Evolutionary conservation across 164 flowering plant species (phyloP).

Genomic region (Macadamia tetraphylla): DNA sequence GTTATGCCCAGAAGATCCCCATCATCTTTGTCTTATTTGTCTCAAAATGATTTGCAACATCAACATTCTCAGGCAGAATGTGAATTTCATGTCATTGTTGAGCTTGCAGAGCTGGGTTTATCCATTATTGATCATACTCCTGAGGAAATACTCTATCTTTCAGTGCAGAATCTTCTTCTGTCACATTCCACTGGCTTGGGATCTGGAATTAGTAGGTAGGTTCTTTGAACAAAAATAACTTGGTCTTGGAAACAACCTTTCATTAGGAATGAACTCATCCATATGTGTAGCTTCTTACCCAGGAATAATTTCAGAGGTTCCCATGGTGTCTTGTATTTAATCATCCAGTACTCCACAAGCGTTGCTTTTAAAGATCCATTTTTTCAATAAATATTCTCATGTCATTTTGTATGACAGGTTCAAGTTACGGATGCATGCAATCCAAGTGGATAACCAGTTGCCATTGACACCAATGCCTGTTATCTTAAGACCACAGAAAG

Average conservation of each 20-base stretch:
- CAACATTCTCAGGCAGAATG: conserved; percentile 35
- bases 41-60: conserved; percentile 19
- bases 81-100: conserved; percentile 78
- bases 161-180: conserved; percentile 72
- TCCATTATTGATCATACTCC: conserved; percentile 97
- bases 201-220: conserved; percentile 87
- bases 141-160: conserved; percentile 89
- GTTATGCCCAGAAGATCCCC: conserved; percentile 19
- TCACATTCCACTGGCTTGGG: conserved; percentile 92
- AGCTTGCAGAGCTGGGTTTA: conserved; percentile 86
- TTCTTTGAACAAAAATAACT: neutral
- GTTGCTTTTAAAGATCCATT: no score
- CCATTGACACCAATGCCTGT: conserved; percentile 96
- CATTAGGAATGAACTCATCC: neutral
- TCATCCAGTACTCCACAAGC: neutral
- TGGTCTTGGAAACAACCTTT: neutral
- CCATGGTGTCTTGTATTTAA: neutral
- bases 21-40: conserved; percentile 26
- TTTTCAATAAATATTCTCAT: no score
- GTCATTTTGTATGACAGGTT: conserved; percentile 44
- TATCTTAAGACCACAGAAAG: conserved; percentile 85
- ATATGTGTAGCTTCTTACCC: neutral
- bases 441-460: conserved; percentile 94
- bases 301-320: neutral
- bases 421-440: conserved; percentile 70